Conservation (phyloP, 176 grass and related monocot genomes). For the Elymus sibiricus region DNA sequence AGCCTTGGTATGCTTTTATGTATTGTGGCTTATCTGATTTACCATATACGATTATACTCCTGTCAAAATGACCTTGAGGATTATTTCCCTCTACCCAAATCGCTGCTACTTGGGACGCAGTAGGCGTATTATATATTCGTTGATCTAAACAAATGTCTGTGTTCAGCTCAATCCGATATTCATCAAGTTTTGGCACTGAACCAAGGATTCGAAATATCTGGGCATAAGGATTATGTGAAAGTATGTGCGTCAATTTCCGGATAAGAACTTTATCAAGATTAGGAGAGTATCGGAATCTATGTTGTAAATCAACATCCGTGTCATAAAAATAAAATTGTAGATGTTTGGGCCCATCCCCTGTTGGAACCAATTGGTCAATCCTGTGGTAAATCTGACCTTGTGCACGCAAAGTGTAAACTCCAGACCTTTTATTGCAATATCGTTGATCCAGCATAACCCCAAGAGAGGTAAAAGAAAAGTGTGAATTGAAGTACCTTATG, state of each 20-base stretch:
- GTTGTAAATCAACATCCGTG: too few relatives aligned
- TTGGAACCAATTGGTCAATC: too few relatives aligned
- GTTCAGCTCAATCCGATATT: not conserved
- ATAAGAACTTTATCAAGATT: not conserved
- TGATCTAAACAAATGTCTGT: not conserved
- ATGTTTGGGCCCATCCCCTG: too few relatives aligned
- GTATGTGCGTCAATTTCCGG: not conserved
- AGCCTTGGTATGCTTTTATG: too few relatives aligned
- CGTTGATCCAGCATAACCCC: too few relatives aligned
- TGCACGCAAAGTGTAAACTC: too few relatives aligned
- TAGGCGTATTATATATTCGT: not conserved
- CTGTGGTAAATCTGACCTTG: too few relatives aligned
- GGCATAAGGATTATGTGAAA: not conserved
- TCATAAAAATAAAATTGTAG: too few relatives aligned
- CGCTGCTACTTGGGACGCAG: not conserved
- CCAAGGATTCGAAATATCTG: not conserved
- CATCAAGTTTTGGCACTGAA: not conserved
- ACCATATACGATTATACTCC: not conserved
- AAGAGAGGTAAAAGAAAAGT: too few relatives aligned
- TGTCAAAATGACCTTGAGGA: not conserved
- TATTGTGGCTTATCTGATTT: not conserved
- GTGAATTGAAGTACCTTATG: too few relatives aligned
- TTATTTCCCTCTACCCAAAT: not conserved
- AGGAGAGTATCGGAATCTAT: too few relatives aligned
- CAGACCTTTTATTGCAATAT: too few relatives aligned